Base-by-base conservation (phyloP, 805 yeast species). In the Candida sonorensis region DNA sequence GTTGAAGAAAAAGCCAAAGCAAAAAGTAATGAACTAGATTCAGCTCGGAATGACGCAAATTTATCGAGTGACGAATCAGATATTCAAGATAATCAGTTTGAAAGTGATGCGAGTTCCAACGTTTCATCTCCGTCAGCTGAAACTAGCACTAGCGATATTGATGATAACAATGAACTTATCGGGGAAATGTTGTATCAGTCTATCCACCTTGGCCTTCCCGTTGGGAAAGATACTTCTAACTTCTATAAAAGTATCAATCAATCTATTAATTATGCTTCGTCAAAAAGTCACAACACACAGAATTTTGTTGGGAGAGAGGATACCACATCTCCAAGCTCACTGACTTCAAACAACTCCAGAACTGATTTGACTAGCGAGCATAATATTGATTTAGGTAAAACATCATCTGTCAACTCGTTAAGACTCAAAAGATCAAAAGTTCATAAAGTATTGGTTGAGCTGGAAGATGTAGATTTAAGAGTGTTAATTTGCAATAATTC, bases 121-220 rank as follows among this genome's bases (percentile, higher is more conserved):
- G n/a, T n/a, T n/a, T n/a, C 26, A 22, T 20, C 21, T 12, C 31
- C 34, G 13, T 23, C 36, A 12, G 11, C 29, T 20, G 34, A 31
- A 15, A 26, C 22, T 22, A 37, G 30, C 9, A 25, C 37, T 20
- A 43, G 34, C 13, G 46, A 41, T 5, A 32, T 30, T 22, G 52
- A 40, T n/a, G 51, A 36, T 2, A 48, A 44, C 17, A 47, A 44
- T 14, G 51, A 44, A 2, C 47, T 70, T 2, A 61, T 78, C 33
- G 79, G 75, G 7, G 87, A 81, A 34, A 66, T 77, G 5, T 59
- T 85, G 23, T 85, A 81, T 55, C 81, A 84, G 36, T 90, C 97
- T 0, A 79, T 92, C 18, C 82, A 79, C 50, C 69, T 92, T 7
- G 67, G 82, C 0, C 46, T 72, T 16, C 73, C 84, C 14, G 57